Evolutionary conservation across 129 eudicot species (phyloP).

Genomic region (Sambucus nigra): DNA sequence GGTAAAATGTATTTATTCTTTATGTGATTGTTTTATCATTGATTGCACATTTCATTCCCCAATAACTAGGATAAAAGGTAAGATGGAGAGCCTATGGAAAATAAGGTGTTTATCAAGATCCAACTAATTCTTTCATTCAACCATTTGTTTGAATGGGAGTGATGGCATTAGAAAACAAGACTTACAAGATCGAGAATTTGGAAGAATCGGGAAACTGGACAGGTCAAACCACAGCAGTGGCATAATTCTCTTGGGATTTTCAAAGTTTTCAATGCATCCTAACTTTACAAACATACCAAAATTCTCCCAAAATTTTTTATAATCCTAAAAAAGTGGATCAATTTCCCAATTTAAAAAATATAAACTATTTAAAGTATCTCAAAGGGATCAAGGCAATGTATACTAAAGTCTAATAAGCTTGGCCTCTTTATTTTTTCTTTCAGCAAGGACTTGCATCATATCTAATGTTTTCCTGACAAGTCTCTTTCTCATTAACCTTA

Average conservation of each 20-base stretch:
- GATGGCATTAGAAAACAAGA: no score
- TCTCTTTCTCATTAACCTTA: slow-evolving; percentile 89
- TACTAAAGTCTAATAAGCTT: neutral
- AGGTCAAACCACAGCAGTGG: slow-evolving; percentile 69
- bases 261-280: slow-evolving; percentile 91
- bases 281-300: slow-evolving; percentile 81
- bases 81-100: no score
- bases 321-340: slow-evolving; percentile 49
- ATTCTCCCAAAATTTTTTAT: slow-evolving; percentile 95
- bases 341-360: neutral
- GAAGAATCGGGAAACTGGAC: no score
- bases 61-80: no score
- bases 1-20: no score
- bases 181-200: no score
- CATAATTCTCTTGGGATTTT: slow-evolving; percentile 78
- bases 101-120: no score
- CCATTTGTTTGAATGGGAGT: no score
- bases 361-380: no score
- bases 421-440: slow-evolving; percentile 85
- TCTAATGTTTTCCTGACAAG: slow-evolving; percentile 93
- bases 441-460: slow-evolving; percentile 91
- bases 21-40: no score
- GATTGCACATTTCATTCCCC: no score
- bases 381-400: neutral
- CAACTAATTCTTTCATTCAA: no score